Evolutionary conservation across 805 yeast species (phyloP).

Genomic region (Lachancea dasiensis): DNA sequence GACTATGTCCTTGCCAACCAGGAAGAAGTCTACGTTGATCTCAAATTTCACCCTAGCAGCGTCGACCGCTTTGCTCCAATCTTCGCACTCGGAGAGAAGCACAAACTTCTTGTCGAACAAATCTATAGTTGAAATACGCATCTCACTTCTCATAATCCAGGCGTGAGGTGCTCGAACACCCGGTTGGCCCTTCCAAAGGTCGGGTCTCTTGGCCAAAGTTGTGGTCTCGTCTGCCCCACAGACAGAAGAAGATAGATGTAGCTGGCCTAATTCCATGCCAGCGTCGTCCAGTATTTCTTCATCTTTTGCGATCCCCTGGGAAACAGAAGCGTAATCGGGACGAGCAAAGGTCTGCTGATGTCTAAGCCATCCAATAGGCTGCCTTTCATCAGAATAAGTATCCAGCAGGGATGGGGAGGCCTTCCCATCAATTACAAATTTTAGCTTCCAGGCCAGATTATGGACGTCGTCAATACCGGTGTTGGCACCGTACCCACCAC

Average conservation of each 20-base stretch:
- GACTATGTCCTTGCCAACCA: conserved; percentile 2
- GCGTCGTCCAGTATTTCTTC: conserved; percentile 1
- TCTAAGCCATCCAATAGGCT: conserved; percentile 3
- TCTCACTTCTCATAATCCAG: background rate
- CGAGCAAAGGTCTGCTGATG: conserved; percentile 3
- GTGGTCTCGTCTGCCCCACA: background rate
- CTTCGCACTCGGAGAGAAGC: background rate
- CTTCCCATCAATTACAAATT: background rate
- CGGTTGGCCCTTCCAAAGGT: conserved; percentile 2
- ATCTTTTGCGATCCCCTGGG: background rate
- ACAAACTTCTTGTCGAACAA: conserved; percentile 1
- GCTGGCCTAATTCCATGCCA: conserved; percentile 1
- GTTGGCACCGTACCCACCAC: conserved; percentile 3
- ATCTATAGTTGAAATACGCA: background rate
- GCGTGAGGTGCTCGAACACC: conserved; percentile 3
- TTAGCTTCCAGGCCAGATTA: conserved; percentile 4
- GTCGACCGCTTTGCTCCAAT: background rate
- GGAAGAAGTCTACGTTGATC: background rate
- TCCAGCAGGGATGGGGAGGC: conserved; percentile 2
- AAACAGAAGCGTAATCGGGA: background rate
- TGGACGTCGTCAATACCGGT: conserved; percentile 5
- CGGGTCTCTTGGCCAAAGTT: background rate
- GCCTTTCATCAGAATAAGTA: conserved; percentile 2
- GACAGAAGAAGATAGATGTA: background rate
- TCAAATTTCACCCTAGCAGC: background rate